These are phyloP conservation scores for Ceratocystis huliohia DNA, from an alignment of 2,329 filamentous ascomycete species.

Conservation along the genomic window DNA sequence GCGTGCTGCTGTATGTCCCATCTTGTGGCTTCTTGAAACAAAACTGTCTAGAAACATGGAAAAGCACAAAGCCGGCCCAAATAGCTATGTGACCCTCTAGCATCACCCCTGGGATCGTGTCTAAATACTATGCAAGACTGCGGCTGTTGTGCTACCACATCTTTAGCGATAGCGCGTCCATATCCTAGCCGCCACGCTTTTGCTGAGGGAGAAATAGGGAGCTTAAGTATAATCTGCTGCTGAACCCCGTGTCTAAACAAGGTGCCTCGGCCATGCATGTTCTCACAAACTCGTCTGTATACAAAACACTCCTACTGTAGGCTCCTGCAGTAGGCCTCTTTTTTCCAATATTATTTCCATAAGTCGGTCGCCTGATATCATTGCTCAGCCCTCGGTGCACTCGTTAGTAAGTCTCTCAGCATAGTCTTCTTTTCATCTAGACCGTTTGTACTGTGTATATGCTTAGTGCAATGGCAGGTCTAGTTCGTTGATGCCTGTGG, in stretches of 20 bases:
- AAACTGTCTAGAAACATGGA: neutral
- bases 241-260: neutral
- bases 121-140: neutral
- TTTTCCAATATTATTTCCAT: no score
- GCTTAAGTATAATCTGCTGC: neutral
- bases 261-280: neutral
- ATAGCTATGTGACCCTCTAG: neutral
- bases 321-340: neutral
- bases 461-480: no score
- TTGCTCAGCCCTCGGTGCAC: no score
- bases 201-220: neutral
- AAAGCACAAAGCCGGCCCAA: neutral
- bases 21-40: neutral
- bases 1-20: neutral
- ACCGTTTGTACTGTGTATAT: no score
- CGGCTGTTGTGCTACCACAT: neutral
- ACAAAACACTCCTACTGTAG: neutral
- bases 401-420: no score
- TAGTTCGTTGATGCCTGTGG: no score
- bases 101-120: neutral
- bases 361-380: no score
- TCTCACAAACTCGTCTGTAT: neutral
- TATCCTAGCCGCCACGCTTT: neutral
- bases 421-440: no score
- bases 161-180: constrained; percentile 8